Base-by-base conservation (phyloP, 257 asterid species). In the Linderniella brevidens region DNA sequence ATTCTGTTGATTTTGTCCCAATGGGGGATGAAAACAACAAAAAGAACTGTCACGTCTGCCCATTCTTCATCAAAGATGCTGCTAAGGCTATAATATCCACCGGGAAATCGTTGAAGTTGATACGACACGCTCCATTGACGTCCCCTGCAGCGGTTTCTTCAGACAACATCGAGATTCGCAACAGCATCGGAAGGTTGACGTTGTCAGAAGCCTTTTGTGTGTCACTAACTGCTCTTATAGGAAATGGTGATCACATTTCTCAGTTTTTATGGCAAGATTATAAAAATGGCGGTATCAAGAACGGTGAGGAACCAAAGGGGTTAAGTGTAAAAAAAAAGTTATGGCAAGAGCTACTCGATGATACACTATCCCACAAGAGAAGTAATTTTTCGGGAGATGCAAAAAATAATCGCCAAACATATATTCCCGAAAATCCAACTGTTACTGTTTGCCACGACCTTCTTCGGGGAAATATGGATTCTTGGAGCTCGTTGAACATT, bases 51-150 rank as follows among this genome's bases (percentile, higher is more conserved):
- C 69, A 62, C 59, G 79, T 65, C 52, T 90, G 96, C 55, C 98
- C 98, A 50, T 64, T 75, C 59, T 90, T 90, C 71, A 58, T 81
- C 46, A 73, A 70, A 59, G 86, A 75, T 63, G 69, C 69, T 68
- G 93, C 93, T 3, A 85, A 62, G 71, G 73, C 78, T 44, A 81
- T 85, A 37, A 75, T 90, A 63, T 90, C 98, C 68, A 83, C 94
- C 47, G 98, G 98, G 57, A 90, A 90, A 68, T 90, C 98, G 13
- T 67, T 90, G 75, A 95, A 90, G 77, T 83, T 85, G 56, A 79
- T 85, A 49, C 70, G 72, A 13, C 92, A 77, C 76, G 72, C 92
- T 72, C 94, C 92, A 19, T 14, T 65, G 57, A 55, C 54, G 57
- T 73, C 92, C 52, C 49, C 46, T 56, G 59, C 60, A 52, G 55